These are phyloP conservation scores for Bullera alba DNA, from an alignment of 768 basidiomycete species.

Conservation along the genomic window DNA sequence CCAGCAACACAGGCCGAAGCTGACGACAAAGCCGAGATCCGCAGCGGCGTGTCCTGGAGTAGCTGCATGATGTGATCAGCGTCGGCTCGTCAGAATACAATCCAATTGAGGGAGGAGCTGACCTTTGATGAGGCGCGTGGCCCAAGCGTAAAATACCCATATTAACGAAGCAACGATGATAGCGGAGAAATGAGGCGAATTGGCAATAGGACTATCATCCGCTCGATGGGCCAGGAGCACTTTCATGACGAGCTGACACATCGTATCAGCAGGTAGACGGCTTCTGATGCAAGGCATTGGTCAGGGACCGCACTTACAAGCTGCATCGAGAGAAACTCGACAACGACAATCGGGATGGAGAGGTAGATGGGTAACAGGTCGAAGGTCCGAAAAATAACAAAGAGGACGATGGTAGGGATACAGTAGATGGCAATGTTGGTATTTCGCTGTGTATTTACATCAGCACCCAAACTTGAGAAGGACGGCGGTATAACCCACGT, in stretches of 20 bases:
- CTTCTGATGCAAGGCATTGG: neutral
- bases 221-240: conserved; percentile 62
- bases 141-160: conserved; percentile 81
- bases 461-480: neutral
- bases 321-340: conserved; percentile 88
- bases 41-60: conserved; percentile 67
- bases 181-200: conserved; percentile 86
- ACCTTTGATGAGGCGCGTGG: conserved; percentile 68
- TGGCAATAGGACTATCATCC: conserved; percentile 73
- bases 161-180: conserved; percentile 78
- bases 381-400: conserved; percentile 74
- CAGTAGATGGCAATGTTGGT: conserved; percentile 72
- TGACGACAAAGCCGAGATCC: conserved; percentile 68
- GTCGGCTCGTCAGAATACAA: neutral
- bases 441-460: conserved; percentile 56
- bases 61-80: conserved; percentile 52
- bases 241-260: conserved; percentile 14
- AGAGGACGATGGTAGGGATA: conserved; percentile 71
- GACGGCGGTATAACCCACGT: conserved; percentile 50
- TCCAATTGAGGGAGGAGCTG: conserved; percentile 27
- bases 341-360: conserved; percentile 70
- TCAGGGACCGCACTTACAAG: conserved; percentile 55
- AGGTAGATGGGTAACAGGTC: conserved; percentile 84
- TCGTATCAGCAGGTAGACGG: no score
- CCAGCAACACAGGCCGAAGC: conserved; percentile 66